Base-by-base conservation (phyloP, 1,139 yeast species). In the Saccharomycopsis crataegensis region DNA sequence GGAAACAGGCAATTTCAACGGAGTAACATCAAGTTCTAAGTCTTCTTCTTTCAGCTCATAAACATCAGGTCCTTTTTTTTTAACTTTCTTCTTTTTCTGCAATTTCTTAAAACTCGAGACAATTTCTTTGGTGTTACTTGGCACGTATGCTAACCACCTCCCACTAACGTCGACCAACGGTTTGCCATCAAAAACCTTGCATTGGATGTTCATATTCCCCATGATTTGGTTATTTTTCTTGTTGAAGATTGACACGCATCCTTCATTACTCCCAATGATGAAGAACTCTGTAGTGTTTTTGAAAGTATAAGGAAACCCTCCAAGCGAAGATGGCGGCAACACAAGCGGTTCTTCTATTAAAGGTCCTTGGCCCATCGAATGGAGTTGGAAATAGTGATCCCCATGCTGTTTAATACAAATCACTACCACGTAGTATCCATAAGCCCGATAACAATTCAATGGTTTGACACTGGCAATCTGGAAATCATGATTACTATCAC, bases 131-230 rank as follows among this genome's bases (percentile, higher is more conserved):
- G 44, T 46, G 36, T 43, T 51, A 8, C 56, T 50, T 0, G 65
- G 63, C n/a, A 65, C 74, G 60, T 77, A 80, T 1, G 73, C 77
- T 40, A 81, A 63, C 76, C 80, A 77, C 50, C 75, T 67, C 6
- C 80, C 81, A 43, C 72, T 71, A 11, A 80, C 59, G 60, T 79
- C 83, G 64, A 75, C 78, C 5, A 80, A 70, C 0, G 80, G 75
- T 12, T 64, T 61, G 7, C 64, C 67, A 54, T 75, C 77, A 31
- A 3, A 62, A 36, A 70, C 62, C 56, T 77, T 72, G 2, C 79
- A 71, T 53, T 65, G 64, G 28, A 73, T 50, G 4, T 54, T 46
- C 2, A 46, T 14, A 31, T 47, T 45, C 33, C 34, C 12, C 36
- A 17, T 41, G 7, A 50, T 45, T 12, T 46, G 43, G 12, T 22